Base-by-base conservation (phyloP, 2,329 filamentous ascomycete genomes). In the Anthostomella pinea region DNA sequence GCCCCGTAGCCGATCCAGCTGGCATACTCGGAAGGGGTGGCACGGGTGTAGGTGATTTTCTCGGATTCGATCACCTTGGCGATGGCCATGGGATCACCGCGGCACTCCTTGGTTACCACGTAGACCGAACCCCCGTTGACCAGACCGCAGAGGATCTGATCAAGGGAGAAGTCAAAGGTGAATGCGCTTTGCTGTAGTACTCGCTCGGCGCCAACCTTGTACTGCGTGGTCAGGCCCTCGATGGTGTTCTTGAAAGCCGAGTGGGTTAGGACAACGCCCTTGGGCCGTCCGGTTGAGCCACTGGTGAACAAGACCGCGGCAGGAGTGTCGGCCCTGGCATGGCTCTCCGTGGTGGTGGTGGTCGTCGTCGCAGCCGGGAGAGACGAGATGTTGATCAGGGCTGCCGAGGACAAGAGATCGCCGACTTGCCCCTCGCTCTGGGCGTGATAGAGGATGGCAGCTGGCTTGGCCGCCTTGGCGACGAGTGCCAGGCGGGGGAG, bases 21-120 rank as follows among this genome's bases (percentile, higher is more conserved):
- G 5, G 42, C 25, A 32, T 66, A 67, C 41, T 73, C 68, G 0
- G 70, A 65, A n/a, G n/a, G n/a, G n/a, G n/a, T n/a, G n/a, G n/a
- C n/a, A n/a, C n/a, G n/a, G n/a, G n/a, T n/a, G n/a, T n/a, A n/a
- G n/a, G n/a, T n/a, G n/a, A n/a, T n/a, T n/a, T n/a, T n/a, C n/a
- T n/a, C n/a, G n/a, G n/a, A n/a, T n/a, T n/a, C n/a, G 5, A 72
- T 63, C 7, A 68, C 29, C 1, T 58, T 33, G 0, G 57, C 42
- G 7, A 72, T 43, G 1, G 39, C 54, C 0, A 46, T 15, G 0
- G 62, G 56, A 40, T 70, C 61, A 15, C 55, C 55, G 3, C 66
- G 59, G 3, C 36, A 30, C 0, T 30, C 26, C 5, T 46, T 25
- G 1, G 62, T 52, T 0, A 59, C 63, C 3, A 73, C 46, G 14